Evolutionary conservation across 495 filamentous ascomycete genomes (phyloP), one percentile per base, ranked within the genome.

Genomic region (Penicillium subrubescens): DNA sequence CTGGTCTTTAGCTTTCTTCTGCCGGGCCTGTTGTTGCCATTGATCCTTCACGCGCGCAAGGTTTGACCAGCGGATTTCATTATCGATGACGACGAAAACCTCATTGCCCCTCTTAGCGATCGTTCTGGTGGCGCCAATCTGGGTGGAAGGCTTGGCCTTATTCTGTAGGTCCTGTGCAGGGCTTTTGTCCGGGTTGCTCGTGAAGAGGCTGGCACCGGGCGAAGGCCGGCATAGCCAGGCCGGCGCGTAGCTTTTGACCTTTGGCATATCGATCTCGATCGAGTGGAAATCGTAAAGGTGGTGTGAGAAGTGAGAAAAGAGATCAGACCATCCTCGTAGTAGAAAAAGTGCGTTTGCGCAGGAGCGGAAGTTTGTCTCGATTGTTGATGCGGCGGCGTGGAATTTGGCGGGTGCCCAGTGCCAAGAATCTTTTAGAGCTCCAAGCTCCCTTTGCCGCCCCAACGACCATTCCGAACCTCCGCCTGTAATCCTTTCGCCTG

Each of bases 31-130:
- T 53, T 83, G 81, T 69, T 86, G 84, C 83, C 86, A 92, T 68
- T 86, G 81, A 67, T 93, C 88, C 75, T 93, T 94, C 59, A 97
- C 75, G 61, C 84, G 81, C 43, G 83, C 83, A 10, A 97, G 79
- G 75, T 94, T 89, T 8, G 89, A 87, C 93, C 93, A 97, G 71
- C 92, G 83, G 41, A 97, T 91, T 74, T 96, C 87, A 66, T 89
- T 94, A 33, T 92, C 92, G 14, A 90, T 88, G 15, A 92, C 92
- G 1, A 90, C 87, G 73, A 97, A 96, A 1, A 96, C 80, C 67
- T 97, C 90, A 34, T 89, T 90, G 48, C 88, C 91, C 52, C 92
- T 80, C 43, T 82, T 85, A 8, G 91, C 93, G 43, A 95, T 86
- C 10, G 85, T 93, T 55, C 87, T 84, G 43, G 80, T 81, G 3